phyloP scores from a whole-genome alignment of 2,329 filamentous ascomycete genomes.

The Cyphellophora attinorum region DNA sequence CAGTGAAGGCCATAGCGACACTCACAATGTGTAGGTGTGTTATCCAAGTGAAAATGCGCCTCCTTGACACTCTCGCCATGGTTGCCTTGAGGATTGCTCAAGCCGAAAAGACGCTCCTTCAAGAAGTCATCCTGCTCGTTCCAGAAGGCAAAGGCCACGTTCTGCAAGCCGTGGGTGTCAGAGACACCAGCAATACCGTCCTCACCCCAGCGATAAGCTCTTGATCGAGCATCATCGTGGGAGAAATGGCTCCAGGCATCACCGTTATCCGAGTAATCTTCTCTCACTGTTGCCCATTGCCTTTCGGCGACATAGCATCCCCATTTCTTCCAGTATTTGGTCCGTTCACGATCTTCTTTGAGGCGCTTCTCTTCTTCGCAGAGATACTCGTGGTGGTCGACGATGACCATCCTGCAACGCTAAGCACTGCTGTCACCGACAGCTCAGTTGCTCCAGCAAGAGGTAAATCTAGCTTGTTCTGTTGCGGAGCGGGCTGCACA shows the following conservation, averaged over 20 bases:
- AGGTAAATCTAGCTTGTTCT: too few relatives aligned
- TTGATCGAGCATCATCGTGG: conserved; percentile 80
- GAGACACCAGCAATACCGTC: conserved; percentile 93
- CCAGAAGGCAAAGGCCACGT: conserved; percentile 95
- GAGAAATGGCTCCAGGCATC: conserved; percentile 97
- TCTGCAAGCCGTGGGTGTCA: conserved; percentile 85
- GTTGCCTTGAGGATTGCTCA: conserved; percentile 94
- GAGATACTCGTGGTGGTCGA: conserved; percentile 78
- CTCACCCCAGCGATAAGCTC: conserved; percentile 90
- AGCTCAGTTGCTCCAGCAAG: too few relatives aligned
- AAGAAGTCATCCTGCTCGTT: conserved; percentile 92
- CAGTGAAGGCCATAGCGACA: conserved; percentile 4
- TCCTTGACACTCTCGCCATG: conserved; percentile 97
- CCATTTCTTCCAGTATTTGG: conserved; percentile 98
- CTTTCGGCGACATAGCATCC: conserved; percentile 87
- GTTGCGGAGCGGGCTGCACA: too few relatives aligned
- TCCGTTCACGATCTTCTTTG: conserved; percentile 70
- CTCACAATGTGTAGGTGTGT: conserved; percentile 60
- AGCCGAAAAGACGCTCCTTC: conserved; percentile 88
- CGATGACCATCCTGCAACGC: conserved; percentile 97
- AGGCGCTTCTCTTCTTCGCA: conserved; percentile 86
- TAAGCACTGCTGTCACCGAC: too few relatives aligned
- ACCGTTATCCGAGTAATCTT: conserved; percentile 84
- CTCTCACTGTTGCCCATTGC: conserved; percentile 84
- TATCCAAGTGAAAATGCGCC: conserved; percentile 91